Evolutionary conservation across 2,329 filamentous ascomycete genomes (phyloP), one percentile per base, ranked within the genome.

Genomic region (Aspergillus melleus): DNA sequence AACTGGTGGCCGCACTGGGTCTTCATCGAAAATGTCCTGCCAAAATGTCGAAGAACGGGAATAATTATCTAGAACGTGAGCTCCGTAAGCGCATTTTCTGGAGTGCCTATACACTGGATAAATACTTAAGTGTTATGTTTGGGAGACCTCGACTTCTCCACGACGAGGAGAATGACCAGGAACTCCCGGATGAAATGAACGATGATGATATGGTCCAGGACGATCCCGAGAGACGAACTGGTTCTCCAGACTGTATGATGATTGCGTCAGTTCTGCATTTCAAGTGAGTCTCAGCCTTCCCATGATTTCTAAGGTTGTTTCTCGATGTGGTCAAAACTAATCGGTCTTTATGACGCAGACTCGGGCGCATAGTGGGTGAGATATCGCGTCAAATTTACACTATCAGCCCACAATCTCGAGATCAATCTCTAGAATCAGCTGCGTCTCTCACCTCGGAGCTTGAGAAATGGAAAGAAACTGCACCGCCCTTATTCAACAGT

Each of bases 101-200:
- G 86, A 82, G 81, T 3, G 81, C 84, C 0, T 89, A 88, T 65
- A 84, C 82, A 0, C 72, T 88, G 1, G 86, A 89, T 67, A 86
- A 84, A 54, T 88, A 88, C 58, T 74, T 89, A 1, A 84, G 84
- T 24, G 84, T 87, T n/a, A 83, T 87, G 19, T 81, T 88, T 30
- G 86, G 86, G 0, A 77, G 86, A 6, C 86, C 86, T 1, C 72
- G 84, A 8, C 79, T 86, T 14, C 84, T 87, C 26, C 85, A 86
- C 52, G 86, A 88, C 49, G 84, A 87, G 36, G 85, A 88, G 54
- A 85, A 87, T 52, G 86, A 88, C 55, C 86, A 88, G 59, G 80
- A 82, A 2, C 77, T 85, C n/a, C 86, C 86, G 4, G 70, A 74
- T 24, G 76, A 77, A 55, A 77, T 86, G 49, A 84, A 86, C 57